Evolutionary conservation across 768 basidiomycete genomes (phyloP).

Genomic region (Cystobasidium tubakii): DNA sequence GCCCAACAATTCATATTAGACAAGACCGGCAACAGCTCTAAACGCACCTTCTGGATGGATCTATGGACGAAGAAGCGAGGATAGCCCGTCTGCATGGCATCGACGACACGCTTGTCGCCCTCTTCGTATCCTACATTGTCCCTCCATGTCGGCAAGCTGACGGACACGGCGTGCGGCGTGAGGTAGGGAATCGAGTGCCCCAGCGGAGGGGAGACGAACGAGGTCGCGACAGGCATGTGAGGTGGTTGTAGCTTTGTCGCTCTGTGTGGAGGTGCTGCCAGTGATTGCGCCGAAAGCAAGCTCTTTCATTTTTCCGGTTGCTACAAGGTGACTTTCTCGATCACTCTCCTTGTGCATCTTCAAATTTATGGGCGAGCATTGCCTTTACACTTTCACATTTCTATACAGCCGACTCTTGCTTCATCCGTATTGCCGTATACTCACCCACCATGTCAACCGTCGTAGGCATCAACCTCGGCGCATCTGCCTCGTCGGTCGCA

Average conservation of each 20-base stretch:
- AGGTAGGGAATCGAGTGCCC: slow-evolving; percentile 45
- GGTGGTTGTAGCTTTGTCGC: background rate
- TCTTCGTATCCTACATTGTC: slow-evolving; percentile 91
- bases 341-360: background rate
- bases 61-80: slow-evolving; percentile 90
- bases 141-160: slow-evolving; percentile 86
- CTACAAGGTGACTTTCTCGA: background rate
- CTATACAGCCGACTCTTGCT: background rate
- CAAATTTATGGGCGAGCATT: too few relatives aligned
- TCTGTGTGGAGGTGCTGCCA: background rate
- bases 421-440: background rate
- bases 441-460: slow-evolving; percentile 52
- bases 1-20: background rate
- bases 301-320: background rate
- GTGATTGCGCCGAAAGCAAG: background rate
- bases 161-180: slow-evolving; percentile 78
- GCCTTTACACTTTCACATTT: background rate
- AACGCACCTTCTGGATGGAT: slow-evolving; percentile 70
- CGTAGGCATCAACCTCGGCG: slow-evolving; percentile 93
- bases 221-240: slow-evolving; percentile 5
- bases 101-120: slow-evolving; percentile 69
- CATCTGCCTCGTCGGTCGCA: slow-evolving; percentile 89
- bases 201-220: slow-evolving; percentile 35
- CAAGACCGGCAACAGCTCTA: background rate
- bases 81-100: slow-evolving; percentile 80